phyloP scores from a whole-genome alignment of 2,329 filamentous ascomycete species.

The Ceratocystis destructans region DNA sequence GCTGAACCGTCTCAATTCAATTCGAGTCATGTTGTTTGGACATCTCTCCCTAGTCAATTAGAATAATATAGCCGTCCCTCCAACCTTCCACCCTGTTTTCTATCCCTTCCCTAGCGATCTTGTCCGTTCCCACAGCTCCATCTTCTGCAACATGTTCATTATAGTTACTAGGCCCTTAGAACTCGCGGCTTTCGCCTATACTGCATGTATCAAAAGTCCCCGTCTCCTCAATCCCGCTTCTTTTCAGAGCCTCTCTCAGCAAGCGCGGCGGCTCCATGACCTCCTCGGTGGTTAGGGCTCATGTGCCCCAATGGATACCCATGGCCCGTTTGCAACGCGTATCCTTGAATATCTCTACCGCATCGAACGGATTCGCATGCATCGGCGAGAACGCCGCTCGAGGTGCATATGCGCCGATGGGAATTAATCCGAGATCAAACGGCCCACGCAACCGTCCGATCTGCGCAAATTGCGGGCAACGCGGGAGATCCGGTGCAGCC shows the following conservation, averaged over 20 bases:
- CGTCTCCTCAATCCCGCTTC: constrained; percentile 51
- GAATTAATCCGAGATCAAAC: constrained; percentile 83
- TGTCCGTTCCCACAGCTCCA: too few relatives aligned
- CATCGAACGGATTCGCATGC: constrained; percentile 77
- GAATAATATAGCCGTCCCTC: too few relatives aligned
- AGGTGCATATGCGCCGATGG: constrained; percentile 79
- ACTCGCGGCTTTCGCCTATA: constrained; percentile 72
- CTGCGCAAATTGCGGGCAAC: constrained; percentile 71
- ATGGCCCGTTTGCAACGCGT: constrained; percentile 65
- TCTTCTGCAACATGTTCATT: too few relatives aligned
- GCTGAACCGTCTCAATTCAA: neutral
- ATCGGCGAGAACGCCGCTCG: constrained; percentile 60
- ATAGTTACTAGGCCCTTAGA: constrained; percentile 29
- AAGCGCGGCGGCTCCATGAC: constrained; percentile 67
- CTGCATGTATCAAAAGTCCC: constrained; percentile 72
- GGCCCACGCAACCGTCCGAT: constrained; percentile 69
- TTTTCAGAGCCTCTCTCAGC: constrained; percentile 56
- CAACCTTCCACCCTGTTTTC: too few relatives aligned
- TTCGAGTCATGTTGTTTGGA: too few relatives aligned
- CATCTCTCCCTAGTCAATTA: too few relatives aligned
- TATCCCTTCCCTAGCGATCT: too few relatives aligned
- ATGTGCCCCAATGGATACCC: constrained; percentile 88
- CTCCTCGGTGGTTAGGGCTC: constrained; percentile 74
- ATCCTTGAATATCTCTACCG: constrained; percentile 79
- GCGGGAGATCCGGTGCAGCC: constrained; percentile 50